Percentiles rank a stretch among this genome's conserved stretches.
Conservation (phyloP, 1,139 yeast species). For the Taphrina sp. region DNA sequence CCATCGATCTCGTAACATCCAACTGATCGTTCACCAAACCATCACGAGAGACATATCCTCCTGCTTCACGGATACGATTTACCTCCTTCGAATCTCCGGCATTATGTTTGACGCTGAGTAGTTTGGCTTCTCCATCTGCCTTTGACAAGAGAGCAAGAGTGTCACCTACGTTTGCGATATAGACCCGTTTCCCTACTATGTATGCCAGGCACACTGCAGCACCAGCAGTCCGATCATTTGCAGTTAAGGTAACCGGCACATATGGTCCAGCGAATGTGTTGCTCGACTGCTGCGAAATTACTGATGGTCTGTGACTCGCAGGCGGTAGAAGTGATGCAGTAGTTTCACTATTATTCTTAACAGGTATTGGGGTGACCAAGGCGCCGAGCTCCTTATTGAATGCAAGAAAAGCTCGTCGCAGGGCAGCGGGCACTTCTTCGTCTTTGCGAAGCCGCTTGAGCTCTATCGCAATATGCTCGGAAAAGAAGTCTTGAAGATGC, state of each 20-base stretch:
- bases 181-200: slow-evolving; percentile 65
- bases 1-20: slow-evolving; percentile 85
- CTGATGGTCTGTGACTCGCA: slow-evolving; percentile 21
- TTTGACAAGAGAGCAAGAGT: slow-evolving; percentile 76
- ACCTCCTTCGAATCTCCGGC: slow-evolving; percentile 80
- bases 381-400: slow-evolving; percentile 79
- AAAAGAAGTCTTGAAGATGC: slow-evolving; percentile 70
- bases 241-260: slow-evolving; percentile 42
- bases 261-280: slow-evolving; percentile 15
- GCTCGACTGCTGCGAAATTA: slow-evolving; percentile 22
- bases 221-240: slow-evolving; percentile 77
- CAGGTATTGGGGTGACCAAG: slow-evolving; percentile 44
- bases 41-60: slow-evolving; percentile 83
- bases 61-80: slow-evolving; percentile 82
- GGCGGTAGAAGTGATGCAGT: slow-evolving; percentile 6
- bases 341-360: slow-evolving; percentile 41
- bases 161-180: slow-evolving; percentile 89
- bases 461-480: slow-evolving; percentile 62
- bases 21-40: slow-evolving; percentile 82
- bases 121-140: slow-evolving; percentile 73
- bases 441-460: slow-evolving; percentile 53
- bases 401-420: slow-evolving; percentile 72
- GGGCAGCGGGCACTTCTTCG: slow-evolving; percentile 59
- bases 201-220: slow-evolving; percentile 81
- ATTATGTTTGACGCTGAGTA: slow-evolving; percentile 75